These are phyloP conservation scores for Litsea cubeba DNA, from an alignment of 164 flowering plant genomes.

Conservation along the genomic window DNA sequence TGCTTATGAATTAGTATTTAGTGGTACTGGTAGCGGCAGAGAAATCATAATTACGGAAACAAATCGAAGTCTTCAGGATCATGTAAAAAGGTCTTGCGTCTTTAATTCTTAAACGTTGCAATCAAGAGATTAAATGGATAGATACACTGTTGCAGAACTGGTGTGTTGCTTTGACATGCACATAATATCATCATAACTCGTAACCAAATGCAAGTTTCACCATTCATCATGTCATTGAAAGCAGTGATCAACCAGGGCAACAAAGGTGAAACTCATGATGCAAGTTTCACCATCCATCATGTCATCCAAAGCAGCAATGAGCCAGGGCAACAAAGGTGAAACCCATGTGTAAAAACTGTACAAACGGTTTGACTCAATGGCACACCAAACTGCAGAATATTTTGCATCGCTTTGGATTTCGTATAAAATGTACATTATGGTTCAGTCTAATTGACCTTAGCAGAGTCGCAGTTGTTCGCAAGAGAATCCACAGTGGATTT, in stretches of 20 bases:
- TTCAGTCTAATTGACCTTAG: neutral
- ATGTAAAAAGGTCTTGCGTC: too few relatives aligned
- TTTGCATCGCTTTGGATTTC: neutral
- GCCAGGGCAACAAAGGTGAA: neutral
- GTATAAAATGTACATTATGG: neutral
- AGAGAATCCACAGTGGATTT: too few relatives aligned
- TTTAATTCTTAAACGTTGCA: neutral
- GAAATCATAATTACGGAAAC: too few relatives aligned
- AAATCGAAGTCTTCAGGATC: too few relatives aligned
- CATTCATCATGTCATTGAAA: neutral
- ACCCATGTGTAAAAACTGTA: neutral
- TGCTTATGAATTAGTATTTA: too few relatives aligned
- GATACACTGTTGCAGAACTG: neutral
- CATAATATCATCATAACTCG: neutral
- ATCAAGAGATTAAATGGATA: neutral
- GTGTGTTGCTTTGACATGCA: neutral
- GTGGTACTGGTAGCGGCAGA: too few relatives aligned
- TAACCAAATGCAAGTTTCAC: neutral
- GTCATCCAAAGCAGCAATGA: neutral
- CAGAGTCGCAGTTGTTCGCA: neutral
- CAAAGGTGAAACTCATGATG: too few relatives aligned
- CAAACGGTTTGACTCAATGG: neutral
- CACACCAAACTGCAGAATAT: neutral
- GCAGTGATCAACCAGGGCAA: too few relatives aligned
- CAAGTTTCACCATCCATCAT: neutral